A percentile compares a stretch with the other conserved stretches of the same genome.
phyloP scores from a whole-genome alignment of 306 rosid species.

The Vicia faba region DNA sequence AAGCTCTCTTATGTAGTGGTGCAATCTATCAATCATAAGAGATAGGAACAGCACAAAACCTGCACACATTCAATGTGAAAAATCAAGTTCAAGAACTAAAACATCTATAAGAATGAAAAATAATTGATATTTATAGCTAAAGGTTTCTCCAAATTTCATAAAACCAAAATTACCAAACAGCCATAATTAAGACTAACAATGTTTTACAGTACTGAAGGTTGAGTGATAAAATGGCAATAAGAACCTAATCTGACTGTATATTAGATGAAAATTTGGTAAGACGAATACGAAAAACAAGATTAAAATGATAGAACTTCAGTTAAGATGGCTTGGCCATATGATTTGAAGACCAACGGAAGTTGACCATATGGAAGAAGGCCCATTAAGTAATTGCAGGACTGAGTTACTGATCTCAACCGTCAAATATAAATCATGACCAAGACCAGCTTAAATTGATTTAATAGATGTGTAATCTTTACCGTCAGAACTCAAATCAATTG shows the following conservation, averaged over 20 bases:
- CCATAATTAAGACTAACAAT: background rate
- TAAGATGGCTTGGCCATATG: background rate
- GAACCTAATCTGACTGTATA: background rate
- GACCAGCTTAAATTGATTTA: too few relatives aligned
- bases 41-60: conserved; percentile 82
- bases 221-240: background rate
- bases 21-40: conserved; percentile 85
- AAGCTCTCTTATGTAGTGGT: conserved; percentile 91
- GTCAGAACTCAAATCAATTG: too few relatives aligned
- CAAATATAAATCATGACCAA: too few relatives aligned
- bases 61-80: conserved; percentile 48
- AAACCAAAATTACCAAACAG: conserved; percentile 3
- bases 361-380: conserved; percentile 14
- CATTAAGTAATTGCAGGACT: too few relatives aligned
- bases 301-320: background rate
- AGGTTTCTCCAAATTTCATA: conserved; percentile 10
- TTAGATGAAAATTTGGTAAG: background rate
- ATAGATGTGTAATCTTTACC: too few relatives aligned
- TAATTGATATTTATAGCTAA: background rate
- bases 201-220: background rate
- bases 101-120: conserved; percentile 8
- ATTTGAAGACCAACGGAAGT: background rate
- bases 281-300: conserved; percentile 2
- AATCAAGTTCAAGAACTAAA: conserved; percentile 26
- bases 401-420: too few relatives aligned